phyloP scores from a whole-genome alignment of 164 flowering plant genomes.

The Macadamia integrifolia region DNA sequence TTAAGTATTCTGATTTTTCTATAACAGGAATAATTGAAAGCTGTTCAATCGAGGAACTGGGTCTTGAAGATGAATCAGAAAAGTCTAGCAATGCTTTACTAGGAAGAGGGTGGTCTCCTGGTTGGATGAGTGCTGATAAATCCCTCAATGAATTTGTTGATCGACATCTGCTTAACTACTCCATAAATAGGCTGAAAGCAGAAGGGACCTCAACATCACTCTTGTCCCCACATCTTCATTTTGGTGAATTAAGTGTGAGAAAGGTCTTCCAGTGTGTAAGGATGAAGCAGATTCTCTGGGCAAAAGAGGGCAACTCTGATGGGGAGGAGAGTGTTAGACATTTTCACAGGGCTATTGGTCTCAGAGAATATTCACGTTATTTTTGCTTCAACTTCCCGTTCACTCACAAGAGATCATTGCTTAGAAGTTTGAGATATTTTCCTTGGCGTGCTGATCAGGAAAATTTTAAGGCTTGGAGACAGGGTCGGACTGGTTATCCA shows the following conservation, averaged over 20 bases:
- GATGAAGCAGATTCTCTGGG: conserved; percentile 69
- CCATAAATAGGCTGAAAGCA: conserved; percentile 49
- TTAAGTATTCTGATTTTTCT: not conserved
- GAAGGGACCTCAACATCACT: conserved; percentile 66
- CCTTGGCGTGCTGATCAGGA: conserved; percentile 60
- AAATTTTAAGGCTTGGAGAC: conserved; percentile 86
- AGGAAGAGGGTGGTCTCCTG: conserved; percentile 88
- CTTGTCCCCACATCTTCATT: conserved; percentile 85
- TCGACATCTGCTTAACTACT: conserved; percentile 49
- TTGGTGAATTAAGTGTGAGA: conserved; percentile 77
- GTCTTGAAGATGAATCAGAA: conserved; percentile 79
- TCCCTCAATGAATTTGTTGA: conserved; percentile 56
- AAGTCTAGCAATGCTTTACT: conserved; percentile 85
- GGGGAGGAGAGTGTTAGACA: conserved; percentile 57
- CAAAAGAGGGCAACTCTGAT: conserved; percentile 43
- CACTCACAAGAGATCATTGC: conserved; percentile 71
- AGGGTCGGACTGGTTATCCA: conserved; percentile 91
- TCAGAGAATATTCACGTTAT: conserved; percentile 86
- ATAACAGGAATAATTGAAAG: conserved; percentile 42
- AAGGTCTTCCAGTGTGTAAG: conserved; percentile 58
- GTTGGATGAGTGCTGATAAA: conserved; percentile 87
- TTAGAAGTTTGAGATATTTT: conserved; percentile 56
- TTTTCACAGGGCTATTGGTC: conserved; percentile 71
- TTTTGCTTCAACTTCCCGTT: conserved; percentile 89
- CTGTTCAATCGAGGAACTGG: conserved; percentile 69